phyloP scores from a whole-genome alignment of 163 green algal species.

The Prototheca wickerhamii region DNA sequence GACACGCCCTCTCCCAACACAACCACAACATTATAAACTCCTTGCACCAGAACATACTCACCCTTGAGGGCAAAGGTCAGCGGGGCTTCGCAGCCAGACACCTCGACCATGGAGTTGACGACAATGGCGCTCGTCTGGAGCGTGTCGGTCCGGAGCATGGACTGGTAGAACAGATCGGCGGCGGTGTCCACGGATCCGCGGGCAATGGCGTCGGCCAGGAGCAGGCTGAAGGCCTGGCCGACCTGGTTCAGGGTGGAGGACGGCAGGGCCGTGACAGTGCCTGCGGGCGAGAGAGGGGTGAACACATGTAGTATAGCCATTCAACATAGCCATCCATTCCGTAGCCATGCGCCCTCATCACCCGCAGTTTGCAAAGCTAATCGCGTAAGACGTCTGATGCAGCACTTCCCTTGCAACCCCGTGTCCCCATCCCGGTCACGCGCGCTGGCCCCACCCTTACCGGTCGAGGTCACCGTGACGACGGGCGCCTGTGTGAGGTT shows the following conservation, averaged over 20 bases:
- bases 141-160: neutral
- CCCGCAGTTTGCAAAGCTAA: too few relatives aligned
- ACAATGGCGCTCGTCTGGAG: neutral
- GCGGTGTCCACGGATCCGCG: neutral
- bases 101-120: slow-evolving; percentile 5
- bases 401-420: neutral
- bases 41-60: too few relatives aligned
- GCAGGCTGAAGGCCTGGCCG: neutral
- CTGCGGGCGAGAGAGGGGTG: neutral
- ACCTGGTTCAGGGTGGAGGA: slow-evolving; percentile 4
- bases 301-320: too few relatives aligned
- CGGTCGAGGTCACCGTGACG: neutral
- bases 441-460: neutral
- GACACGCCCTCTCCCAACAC: too few relatives aligned
- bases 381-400: neutral
- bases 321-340: too few relatives aligned
- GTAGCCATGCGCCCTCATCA: too few relatives aligned
- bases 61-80: neutral
- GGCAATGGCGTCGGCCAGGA: neutral
- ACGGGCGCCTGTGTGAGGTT: neutral
- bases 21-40: too few relatives aligned
- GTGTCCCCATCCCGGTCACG: neutral
- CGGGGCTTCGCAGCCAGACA: neutral
- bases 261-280: slow-evolving; percentile 14
- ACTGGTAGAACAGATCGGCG: slow-evolving; percentile 5